Evolutionary conservation across 441 rosid species (phyloP).

Genomic region (Populus tomentosa): DNA sequence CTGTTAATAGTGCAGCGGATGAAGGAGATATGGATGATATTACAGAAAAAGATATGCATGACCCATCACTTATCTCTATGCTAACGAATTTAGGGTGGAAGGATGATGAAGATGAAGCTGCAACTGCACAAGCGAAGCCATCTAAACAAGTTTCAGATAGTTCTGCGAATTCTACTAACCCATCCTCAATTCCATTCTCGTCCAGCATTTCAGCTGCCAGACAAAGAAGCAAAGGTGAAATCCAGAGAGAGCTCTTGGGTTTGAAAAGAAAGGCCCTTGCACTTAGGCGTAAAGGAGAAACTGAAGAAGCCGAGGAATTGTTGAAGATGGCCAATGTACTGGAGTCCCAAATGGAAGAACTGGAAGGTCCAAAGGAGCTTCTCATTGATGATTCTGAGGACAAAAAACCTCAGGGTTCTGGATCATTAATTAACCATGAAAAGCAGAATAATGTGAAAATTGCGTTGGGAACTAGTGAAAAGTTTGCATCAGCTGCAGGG

Average conservation of each 20-base stretch:
- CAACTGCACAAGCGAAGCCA: constrained; percentile 17
- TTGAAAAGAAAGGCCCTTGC: constrained; percentile 72
- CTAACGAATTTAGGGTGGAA: constrained; percentile 59
- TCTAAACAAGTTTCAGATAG: constrained; percentile 21
- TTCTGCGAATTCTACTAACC: constrained; percentile 24
- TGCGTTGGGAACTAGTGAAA: constrained; percentile 4
- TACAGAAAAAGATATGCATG: constrained; percentile 57
- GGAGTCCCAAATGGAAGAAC: constrained; percentile 54
- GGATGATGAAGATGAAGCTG: constrained; percentile 39
- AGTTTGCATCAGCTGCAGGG: background rate
- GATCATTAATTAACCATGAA: constrained; percentile 10
- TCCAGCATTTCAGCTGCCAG: constrained; percentile 19
- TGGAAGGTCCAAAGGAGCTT: constrained; percentile 31
- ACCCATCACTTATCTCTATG: constrained; percentile 48
- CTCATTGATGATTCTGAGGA: constrained; percentile 19
- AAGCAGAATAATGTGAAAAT: constrained; percentile 17
- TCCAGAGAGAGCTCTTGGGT: constrained; percentile 59
- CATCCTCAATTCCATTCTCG: constrained; percentile 15
- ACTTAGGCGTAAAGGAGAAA: constrained; percentile 58
- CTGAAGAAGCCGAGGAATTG: constrained; percentile 62
- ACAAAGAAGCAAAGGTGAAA: constrained; percentile 53
- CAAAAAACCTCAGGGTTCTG: background rate
- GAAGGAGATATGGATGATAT: constrained; percentile 40
- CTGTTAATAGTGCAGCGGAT: constrained; percentile 25
- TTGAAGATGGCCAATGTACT: constrained; percentile 45